Evolutionary conservation across 495 filamentous ascomycete genomes (phyloP).

Genomic region (Lophium mytilinum): DNA sequence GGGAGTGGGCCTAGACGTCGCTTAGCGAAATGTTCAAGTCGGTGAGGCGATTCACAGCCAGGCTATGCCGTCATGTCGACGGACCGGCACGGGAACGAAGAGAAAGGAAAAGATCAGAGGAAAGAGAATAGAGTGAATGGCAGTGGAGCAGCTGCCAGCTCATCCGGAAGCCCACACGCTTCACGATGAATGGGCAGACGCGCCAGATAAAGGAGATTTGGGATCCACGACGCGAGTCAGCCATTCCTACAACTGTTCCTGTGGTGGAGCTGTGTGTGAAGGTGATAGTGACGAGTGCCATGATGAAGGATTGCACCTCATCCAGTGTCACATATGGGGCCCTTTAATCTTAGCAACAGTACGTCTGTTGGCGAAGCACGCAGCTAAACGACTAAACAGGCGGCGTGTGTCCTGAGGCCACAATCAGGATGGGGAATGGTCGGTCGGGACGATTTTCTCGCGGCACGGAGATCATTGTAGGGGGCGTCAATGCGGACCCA

Average conservation of each 20-base stretch:
- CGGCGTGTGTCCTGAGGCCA: slow-evolving; percentile 18
- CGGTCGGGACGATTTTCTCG: slow-evolving; percentile 2
- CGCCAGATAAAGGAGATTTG: slow-evolving; percentile 22
- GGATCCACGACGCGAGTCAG: slow-evolving; percentile 23
- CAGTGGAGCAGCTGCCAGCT: slow-evolving; percentile 5
- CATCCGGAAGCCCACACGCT: slow-evolving; percentile 12
- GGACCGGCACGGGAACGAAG: neutral
- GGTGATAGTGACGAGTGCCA: neutral
- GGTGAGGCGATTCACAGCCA: slow-evolving; percentile 18
- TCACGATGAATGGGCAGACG: slow-evolving; percentile 5
- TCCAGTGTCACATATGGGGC: slow-evolving; percentile 3
- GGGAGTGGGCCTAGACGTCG: slow-evolving; percentile 17
- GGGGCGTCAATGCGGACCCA: slow-evolving; percentile 18
- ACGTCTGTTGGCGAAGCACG: slow-evolving; percentile 2
- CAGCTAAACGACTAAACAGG: neutral
- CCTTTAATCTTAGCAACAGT: slow-evolving; percentile 23
- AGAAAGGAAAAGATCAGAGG: neutral
- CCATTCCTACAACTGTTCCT: slow-evolving; percentile 3
- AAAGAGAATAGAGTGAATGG: neutral
- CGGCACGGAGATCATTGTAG: slow-evolving; percentile 19
- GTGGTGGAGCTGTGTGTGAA: slow-evolving; percentile 2
- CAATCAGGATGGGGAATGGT: slow-evolving; percentile 1
- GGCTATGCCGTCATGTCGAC: slow-evolving; percentile 14
- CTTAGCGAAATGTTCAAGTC: slow-evolving; percentile 18
- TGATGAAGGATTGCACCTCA: neutral